Base-by-base conservation (phyloP, 2,329 filamentous ascomycete species). In the Paecilomyces sp. region DNA sequence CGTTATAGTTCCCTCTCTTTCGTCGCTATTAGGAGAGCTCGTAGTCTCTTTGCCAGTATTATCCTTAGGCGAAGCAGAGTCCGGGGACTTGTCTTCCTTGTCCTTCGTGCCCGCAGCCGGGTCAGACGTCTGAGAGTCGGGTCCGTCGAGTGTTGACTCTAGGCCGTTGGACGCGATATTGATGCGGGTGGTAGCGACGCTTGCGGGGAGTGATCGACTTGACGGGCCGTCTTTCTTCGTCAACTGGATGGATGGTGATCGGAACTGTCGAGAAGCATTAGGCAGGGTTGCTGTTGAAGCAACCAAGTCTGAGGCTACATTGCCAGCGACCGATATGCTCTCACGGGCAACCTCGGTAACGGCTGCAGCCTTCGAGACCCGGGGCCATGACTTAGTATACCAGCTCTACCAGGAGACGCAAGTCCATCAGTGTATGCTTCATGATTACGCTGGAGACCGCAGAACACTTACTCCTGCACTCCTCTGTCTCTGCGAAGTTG, bases 341-440 rank as follows among this genome's bases (percentile, higher is more conserved):
- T 81, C 79, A 66, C 75, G 74, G 62, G 77, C 78, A 69, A 80
- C 74, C 71, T 81, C 76, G 60, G 79, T 79, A 66, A 80, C 71
- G 56, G 79, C 75, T 41, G 75, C 72, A 55, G 79, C 77, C 67
- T 81, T 82, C 36, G 72, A 71, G 54, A 69, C 68, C 65, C 73
- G 72, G 41, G 77, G 77, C 79, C 79, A 81, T 28, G 76, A 75
- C 57, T 72, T 75, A 30, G 72, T 75, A 64, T 80, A 79, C 78
- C 78, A 80, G 57, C 68, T 74, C 72, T 76, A 61, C 56, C 54
- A 34, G 36, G 41, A 52, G 31, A 52, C 34, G n/a, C 30, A 59
- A 56, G 54, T 24, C 18, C 24, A 57, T 41, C 34, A 57, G 24
- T 57, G 15, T 22, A 33, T 50, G n/a, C 55, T 8, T 30, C 11